These are phyloP conservation scores for Penicillium paradoxum DNA, from an alignment of 495 filamentous ascomycete species.

Conservation along the genomic window DNA sequence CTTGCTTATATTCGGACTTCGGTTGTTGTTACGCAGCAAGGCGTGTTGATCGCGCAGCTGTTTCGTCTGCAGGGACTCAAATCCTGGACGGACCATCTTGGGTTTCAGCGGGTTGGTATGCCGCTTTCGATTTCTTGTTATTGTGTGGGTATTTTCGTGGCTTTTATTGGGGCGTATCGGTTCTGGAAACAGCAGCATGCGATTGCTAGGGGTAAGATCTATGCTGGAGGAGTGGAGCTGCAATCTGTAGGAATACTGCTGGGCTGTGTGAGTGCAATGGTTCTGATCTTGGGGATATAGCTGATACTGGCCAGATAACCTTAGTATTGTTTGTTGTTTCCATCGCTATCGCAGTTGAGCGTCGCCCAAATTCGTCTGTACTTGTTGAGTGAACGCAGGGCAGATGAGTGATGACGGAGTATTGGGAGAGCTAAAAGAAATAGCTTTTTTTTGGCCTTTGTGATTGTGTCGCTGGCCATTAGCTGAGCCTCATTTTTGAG, in stretches of 20 bases:
- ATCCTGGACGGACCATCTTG: slow-evolving; percentile 31
- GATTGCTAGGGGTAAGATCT: slow-evolving; percentile 57
- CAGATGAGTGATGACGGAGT: neutral
- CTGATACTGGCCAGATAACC: slow-evolving; percentile 19
- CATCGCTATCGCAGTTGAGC: slow-evolving; percentile 26
- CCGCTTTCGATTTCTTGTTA: slow-evolving; percentile 59
- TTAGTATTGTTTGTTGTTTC: slow-evolving; percentile 25
- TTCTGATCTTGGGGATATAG: neutral
- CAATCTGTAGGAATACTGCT: slow-evolving; percentile 46
- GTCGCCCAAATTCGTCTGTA: slow-evolving; percentile 5
- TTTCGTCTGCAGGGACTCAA: slow-evolving; percentile 58
- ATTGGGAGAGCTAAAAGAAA: too few species aligned
- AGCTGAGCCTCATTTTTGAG: too few species aligned
- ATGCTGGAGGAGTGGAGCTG: slow-evolving; percentile 66
- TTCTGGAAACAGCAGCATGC: slow-evolving; percentile 69
- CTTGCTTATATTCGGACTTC: slow-evolving; percentile 74
- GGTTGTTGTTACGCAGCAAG: slow-evolving; percentile 59
- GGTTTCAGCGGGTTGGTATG: slow-evolving; percentile 59
- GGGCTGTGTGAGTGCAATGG: slow-evolving; percentile 41
- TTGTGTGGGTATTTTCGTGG: slow-evolving; percentile 52
- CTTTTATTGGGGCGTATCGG: slow-evolving; percentile 55
- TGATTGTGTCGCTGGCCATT: too few species aligned
- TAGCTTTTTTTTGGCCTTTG: too few species aligned
- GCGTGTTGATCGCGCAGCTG: slow-evolving; percentile 63
- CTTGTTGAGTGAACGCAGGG: slow-evolving; percentile 7